These are phyloP conservation scores for Fraxinus platypoda DNA, from an alignment of 305 asterid species.

Conservation along the genomic window DNA sequence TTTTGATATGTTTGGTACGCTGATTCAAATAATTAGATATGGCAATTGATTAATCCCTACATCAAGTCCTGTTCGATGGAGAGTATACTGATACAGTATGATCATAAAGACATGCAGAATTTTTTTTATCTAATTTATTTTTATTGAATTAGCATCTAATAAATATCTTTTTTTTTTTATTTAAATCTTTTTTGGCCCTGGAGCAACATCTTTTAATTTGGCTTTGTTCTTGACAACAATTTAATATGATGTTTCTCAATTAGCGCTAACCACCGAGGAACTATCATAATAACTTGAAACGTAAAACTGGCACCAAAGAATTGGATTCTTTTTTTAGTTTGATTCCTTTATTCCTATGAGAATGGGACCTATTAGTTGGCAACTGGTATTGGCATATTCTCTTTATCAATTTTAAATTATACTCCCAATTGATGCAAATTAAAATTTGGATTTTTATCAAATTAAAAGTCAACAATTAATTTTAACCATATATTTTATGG, in stretches of 20 bases:
- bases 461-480: too few species aligned
- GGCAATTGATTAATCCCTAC: too few species aligned
- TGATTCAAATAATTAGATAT: not conserved
- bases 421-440: too few species aligned
- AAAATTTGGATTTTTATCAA: too few species aligned
- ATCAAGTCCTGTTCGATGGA: not conserved
- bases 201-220: not conserved
- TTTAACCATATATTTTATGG: too few species aligned
- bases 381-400: not conserved
- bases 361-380: not conserved
- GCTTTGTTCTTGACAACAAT: not conserved
- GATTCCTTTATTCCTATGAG: not conserved
- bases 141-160: not conserved
- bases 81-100: too few species aligned
- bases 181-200: not conserved
- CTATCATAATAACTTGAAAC: not conserved
- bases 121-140: too few species aligned
- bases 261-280: not conserved
- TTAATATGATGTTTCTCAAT: not conserved
- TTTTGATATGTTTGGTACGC: too few species aligned
- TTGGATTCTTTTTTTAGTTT: not conserved
- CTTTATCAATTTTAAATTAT: not conserved
- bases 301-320: not conserved
- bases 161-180: too few species aligned
- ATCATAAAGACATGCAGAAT: not conserved